phyloP scores from a whole-genome alignment of 2,329 filamentous ascomycete genomes.

The Penicillium sp. region DNA sequence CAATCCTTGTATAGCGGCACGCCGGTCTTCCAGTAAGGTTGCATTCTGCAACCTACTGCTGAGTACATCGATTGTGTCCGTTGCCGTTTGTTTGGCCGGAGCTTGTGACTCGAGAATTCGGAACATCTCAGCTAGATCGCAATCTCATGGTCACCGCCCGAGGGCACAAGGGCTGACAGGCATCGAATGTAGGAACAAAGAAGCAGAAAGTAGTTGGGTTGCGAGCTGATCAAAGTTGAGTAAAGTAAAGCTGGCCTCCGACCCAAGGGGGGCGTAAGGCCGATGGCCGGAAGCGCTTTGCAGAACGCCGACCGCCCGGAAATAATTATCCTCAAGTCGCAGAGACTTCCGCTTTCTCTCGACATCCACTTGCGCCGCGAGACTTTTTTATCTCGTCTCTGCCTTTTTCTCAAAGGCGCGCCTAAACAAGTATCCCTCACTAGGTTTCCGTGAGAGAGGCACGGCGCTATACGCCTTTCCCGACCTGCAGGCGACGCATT shows the following conservation, averaged over 20 bases:
- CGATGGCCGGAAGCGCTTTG: slow-evolving; percentile 10
- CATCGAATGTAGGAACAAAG: slow-evolving; percentile 26
- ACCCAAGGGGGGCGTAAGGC: slow-evolving; percentile 16
- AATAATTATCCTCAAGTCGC: slow-evolving; percentile 17
- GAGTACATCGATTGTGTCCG: slow-evolving; percentile 86
- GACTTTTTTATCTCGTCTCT: background rate
- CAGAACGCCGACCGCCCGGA: slow-evolving; percentile 21
- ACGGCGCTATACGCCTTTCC: slow-evolving; percentile 8
- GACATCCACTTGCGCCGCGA: slow-evolving; percentile 15
- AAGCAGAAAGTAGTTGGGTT: slow-evolving; percentile 4
- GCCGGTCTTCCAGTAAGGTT: slow-evolving; percentile 87
- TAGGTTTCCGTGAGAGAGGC: background rate
- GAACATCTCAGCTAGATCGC: slow-evolving; percentile 43
- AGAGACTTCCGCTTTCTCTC: slow-evolving; percentile 16
- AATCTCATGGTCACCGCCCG: slow-evolving; percentile 42
- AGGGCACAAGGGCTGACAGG: slow-evolving; percentile 22
- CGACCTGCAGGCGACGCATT: slow-evolving; percentile 12
- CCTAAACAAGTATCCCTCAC: background rate
- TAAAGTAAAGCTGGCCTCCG: slow-evolving; percentile 20
- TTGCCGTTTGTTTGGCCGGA: slow-evolving; percentile 91
- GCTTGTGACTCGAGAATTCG: slow-evolving; percentile 64
- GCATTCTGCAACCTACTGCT: slow-evolving; percentile 83
- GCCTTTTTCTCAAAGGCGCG: background rate
- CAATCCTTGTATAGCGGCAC: slow-evolving; percentile 85
- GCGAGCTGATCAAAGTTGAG: background rate